Evolutionary conservation across 768 basidiomycete species (phyloP).

Genomic region (Tricholoma terreum): DNA sequence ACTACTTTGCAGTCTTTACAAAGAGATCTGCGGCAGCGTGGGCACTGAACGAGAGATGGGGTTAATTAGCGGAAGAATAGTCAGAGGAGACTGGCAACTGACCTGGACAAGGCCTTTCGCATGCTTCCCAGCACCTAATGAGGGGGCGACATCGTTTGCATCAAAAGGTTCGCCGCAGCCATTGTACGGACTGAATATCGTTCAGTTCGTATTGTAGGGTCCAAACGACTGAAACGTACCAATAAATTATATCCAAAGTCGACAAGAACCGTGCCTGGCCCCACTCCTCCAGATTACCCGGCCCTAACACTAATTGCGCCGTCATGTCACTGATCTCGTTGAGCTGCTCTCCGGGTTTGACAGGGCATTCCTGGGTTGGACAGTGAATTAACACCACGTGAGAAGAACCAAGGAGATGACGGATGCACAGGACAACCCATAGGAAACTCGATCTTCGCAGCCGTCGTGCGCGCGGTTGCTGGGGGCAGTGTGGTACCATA

Average conservation of each 20-base stretch:
- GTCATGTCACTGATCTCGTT: background rate
- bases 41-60: background rate
- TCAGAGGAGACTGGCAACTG: background rate
- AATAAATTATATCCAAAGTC: background rate
- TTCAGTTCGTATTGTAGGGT: too few species aligned
- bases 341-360: background rate
- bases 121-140: background rate
- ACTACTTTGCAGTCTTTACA: background rate
- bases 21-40: background rate
- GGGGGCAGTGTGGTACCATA: background rate
- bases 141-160: background rate
- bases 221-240: background rate
- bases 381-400: background rate
- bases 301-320: background rate
- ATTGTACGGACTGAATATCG: background rate
- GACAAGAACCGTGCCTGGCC: background rate
- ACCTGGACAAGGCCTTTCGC: background rate
- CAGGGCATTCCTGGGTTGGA: background rate
- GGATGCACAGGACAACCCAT: background rate
- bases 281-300: background rate
- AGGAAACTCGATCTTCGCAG: background rate
- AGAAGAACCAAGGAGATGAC: background rate
- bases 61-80: background rate
- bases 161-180: background rate
- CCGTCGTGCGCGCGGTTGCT: background rate